Percentiles rank a stretch among this genome's conserved stretches.
phyloP scores from a whole-genome alignment of 352 stramenopile species.

The Phytopythium kandeliae region DNA sequence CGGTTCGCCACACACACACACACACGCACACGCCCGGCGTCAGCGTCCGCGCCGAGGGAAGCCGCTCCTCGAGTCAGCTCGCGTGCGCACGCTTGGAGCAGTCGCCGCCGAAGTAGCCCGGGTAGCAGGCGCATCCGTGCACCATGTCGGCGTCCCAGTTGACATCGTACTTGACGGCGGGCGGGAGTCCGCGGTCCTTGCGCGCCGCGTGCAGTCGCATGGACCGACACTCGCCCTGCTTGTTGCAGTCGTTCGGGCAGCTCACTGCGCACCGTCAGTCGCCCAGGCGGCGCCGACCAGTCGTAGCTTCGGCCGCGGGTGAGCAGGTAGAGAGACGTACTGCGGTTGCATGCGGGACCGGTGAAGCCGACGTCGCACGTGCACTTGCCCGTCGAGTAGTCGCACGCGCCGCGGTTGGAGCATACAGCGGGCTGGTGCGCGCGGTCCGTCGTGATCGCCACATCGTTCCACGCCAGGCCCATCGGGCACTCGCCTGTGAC shows the following conservation, averaged over 20 bases:
- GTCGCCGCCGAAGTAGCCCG: conserved; percentile 78
- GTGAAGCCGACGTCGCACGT: conserved; percentile 77
- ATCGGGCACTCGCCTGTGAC: conserved; percentile 42
- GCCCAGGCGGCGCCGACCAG: too few relatives aligned
- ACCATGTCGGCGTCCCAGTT: conserved; percentile 88
- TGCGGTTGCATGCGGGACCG: conserved; percentile 11
- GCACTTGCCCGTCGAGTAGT: conserved; percentile 62
- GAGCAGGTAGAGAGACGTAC: too few relatives aligned
- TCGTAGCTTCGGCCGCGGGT: too few relatives aligned
- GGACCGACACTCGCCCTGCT: conserved; percentile 64
- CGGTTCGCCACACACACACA: too few relatives aligned
- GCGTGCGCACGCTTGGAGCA: conserved; percentile 61
- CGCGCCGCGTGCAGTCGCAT: conserved; percentile 54
- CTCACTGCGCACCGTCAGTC: conserved; percentile 35
- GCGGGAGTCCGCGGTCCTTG: conserved; percentile 54
- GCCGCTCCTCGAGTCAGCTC: too few relatives aligned
- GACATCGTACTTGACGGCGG: conserved; percentile 35
- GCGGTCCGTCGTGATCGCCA: conserved; percentile 41
- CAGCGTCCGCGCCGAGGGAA: too few relatives aligned
- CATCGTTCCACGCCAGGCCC: conserved; percentile 52
- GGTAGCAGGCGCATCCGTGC: conserved; percentile 86
- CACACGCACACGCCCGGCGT: too few relatives aligned
- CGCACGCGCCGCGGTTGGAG: conserved; percentile 70
- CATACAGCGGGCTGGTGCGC: conserved; percentile 54
- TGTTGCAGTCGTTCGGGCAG: conserved; percentile 52